Base-by-base conservation (phyloP, 2,329 filamentous ascomycete species). In the Ceratocystiopsis brevicomis region DNA sequence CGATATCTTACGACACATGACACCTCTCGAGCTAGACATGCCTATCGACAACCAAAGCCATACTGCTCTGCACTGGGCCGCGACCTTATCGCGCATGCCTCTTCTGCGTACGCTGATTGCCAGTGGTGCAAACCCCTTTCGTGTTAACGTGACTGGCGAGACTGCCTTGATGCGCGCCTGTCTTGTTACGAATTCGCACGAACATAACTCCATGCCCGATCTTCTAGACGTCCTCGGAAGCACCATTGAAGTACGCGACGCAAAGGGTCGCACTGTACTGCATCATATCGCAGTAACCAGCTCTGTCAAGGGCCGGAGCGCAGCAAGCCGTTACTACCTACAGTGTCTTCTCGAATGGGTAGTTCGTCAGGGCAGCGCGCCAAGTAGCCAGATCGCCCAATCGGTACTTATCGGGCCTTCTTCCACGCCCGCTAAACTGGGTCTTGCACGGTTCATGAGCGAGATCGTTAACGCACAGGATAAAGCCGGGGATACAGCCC, bases 401-500 rank as follows among this genome's bases (percentile, higher is more conserved):
- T 35, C 42, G 9, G 37, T 39, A 34, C 39, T 46, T 11, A 53
- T 52, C 39, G 50, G 48, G 18, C 45, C 44, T 30, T 19, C 41
- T 10, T 45, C 49, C 6, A 59, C 48, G 13, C 62, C 61, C 37
- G 81, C 73, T 44, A 83, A 72, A 49, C 92, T 96, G 61, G 84
- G 81, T 19, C 71, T 98, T 43, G 87, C 84, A 30, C 78, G 85
- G 35, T 98, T 98, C 61, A 92, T 98, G 73, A 84, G 81, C 40
- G 87, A 96, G 56, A 92, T 98, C 58, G 88, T 98, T 47, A 96
- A 98, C 53, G 81, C 87, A 0, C 82, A 88, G 53, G 90, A 98
- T 59, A 86, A 87, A 53, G 81, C 82, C 33, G 90, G 90, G 1
- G 93, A 98, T 55, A 98, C 90, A 0, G 90, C 90, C 0, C 67